These are phyloP conservation scores for Trichaptum fuscoviolaceum DNA, from an alignment of 768 basidiomycete species.

Conservation along the genomic window DNA sequence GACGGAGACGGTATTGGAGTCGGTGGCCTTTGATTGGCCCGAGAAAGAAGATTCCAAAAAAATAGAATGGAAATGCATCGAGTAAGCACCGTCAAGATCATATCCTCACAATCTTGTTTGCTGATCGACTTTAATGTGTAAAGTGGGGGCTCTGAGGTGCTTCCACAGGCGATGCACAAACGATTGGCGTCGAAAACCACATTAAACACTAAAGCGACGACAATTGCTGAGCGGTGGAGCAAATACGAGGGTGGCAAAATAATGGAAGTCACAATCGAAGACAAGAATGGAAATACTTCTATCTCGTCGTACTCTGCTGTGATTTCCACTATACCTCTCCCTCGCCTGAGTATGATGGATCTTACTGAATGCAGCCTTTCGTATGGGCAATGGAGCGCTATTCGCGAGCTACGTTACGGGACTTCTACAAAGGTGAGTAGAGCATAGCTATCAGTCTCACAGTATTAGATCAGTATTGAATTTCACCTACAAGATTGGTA, in stretches of 20 bases:
- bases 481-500: constrained; percentile 25
- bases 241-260: background rate
- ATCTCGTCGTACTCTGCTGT: constrained; percentile 16
- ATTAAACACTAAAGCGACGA: constrained; percentile 6
- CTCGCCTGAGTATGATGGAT: constrained; percentile 26
- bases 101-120: background rate
- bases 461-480: no score
- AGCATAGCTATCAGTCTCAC: background rate
- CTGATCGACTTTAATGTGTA: background rate
- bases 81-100: constrained; percentile 17
- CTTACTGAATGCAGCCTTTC: constrained; percentile 19
- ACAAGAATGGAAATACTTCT: background rate
- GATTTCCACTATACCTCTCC: constrained; percentile 29
- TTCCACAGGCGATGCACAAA: constrained; percentile 22
- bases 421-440: constrained; percentile 17
- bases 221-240: constrained; percentile 6
- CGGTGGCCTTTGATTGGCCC: constrained; percentile 22
- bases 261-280: constrained; percentile 8
- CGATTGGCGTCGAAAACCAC: constrained; percentile 8
- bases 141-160: constrained; percentile 18
- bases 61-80: constrained; percentile 19
- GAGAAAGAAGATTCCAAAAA: background rate
- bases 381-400: constrained; percentile 26
- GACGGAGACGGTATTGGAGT: constrained; percentile 29
- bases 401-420: constrained; percentile 28